These are phyloP conservation scores for Chrysanthemum makinoi DNA, from an alignment of 129 eudicot genomes.

Conservation along the genomic window DNA sequence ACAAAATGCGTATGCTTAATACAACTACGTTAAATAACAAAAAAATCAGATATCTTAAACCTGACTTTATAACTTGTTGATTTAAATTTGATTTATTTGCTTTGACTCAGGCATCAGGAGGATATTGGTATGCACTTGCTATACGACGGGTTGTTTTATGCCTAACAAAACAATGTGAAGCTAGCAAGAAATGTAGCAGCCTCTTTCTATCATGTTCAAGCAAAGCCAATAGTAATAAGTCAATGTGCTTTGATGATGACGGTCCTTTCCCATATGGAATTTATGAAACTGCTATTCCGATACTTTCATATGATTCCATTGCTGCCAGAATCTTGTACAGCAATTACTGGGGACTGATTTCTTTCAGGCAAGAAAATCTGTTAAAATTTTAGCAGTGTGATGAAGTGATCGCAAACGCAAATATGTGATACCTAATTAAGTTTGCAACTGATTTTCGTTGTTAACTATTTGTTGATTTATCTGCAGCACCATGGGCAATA, in stretches of 20 bases:
- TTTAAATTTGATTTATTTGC: neutral
- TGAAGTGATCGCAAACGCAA: neutral
- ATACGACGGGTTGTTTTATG: constrained; percentile 43
- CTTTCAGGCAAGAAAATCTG: constrained; percentile 44
- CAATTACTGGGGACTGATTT: constrained; percentile 49
- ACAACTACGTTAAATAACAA: too few relatives aligned
- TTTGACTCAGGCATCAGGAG: constrained; percentile 41
- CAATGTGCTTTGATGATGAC: constrained; percentile 39
- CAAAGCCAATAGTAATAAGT: constrained; percentile 26
- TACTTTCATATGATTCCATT: constrained; percentile 36
- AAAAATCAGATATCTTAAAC: too few relatives aligned
- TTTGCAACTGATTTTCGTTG: too few relatives aligned
- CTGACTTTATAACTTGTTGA: neutral
- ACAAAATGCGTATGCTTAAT: too few relatives aligned
- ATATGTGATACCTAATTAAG: neutral
- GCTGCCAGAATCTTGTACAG: constrained; percentile 40
- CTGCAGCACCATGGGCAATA: constrained; percentile 55
- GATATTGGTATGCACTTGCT: constrained; percentile 51
- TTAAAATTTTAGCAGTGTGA: neutral
- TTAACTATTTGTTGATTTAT: neutral
- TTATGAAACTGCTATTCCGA: constrained; percentile 43
- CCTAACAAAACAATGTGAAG: constrained; percentile 38
- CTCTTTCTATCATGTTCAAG: constrained; percentile 39
- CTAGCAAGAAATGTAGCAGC: constrained; percentile 23
- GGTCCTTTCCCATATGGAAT: constrained; percentile 49